Conservation (phyloP, 2,329 filamentous ascomycete genomes). For the Aspergillus quadricinctus region DNA sequence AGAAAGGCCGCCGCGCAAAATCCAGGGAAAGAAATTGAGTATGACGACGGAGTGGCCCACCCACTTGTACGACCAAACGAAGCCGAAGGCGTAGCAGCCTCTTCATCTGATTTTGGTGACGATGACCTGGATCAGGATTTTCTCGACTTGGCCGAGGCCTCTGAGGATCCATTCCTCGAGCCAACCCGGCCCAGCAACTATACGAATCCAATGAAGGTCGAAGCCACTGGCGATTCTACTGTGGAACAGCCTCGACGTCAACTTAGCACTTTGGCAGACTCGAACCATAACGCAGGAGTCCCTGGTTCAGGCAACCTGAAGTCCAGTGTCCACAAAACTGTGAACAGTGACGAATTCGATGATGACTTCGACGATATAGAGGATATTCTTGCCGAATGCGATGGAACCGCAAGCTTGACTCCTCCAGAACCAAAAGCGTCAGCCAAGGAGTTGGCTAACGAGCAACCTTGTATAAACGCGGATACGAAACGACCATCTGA, state of each 20-base stretch:
- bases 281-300: conserved; percentile 2
- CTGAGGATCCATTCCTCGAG: conserved; percentile 28
- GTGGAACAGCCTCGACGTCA: neutral
- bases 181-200: neutral
- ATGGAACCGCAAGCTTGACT: conserved; percentile 32
- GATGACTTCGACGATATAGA: conserved; percentile 64
- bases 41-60: conserved; percentile 1
- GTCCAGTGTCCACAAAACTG: conserved; percentile 15
- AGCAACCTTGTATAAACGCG: conserved; percentile 4
- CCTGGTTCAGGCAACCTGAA: conserved; percentile 5
- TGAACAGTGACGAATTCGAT: conserved; percentile 57
- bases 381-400: conserved; percentile 54
- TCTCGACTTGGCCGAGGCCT: conserved; percentile 36
- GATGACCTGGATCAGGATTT: conserved; percentile 46
- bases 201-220: neutral
- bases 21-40: neutral
- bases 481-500: conserved; percentile 3
- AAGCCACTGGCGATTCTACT: conserved; percentile 1
- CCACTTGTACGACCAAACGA: neutral
- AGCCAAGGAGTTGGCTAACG: conserved; percentile 16
- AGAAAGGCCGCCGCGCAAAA: conserved; percentile 3
- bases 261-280: conserved; percentile 1
- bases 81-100: conserved; percentile 13
- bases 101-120: conserved; percentile 45
- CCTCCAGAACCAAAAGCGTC: conserved; percentile 9